These are phyloP conservation scores for Stagonosporopsis rhizophila DNA, from an alignment of 2,329 filamentous ascomycete species.

Conservation along the genomic window DNA sequence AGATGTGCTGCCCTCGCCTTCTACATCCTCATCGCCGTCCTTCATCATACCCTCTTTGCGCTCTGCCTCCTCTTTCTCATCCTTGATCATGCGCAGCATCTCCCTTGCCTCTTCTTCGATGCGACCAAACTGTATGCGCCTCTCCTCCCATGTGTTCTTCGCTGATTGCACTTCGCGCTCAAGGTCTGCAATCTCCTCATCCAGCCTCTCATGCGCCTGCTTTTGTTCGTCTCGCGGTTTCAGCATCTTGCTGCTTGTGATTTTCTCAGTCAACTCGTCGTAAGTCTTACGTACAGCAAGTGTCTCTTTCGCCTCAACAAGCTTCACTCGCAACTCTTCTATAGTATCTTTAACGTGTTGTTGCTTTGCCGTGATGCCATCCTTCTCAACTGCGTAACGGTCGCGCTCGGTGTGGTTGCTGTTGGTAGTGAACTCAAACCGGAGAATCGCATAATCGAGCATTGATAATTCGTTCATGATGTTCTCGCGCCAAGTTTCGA, in stretches of 20 bases:
- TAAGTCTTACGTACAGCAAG: slow-evolving; percentile 83
- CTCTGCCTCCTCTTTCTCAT: slow-evolving; percentile 95
- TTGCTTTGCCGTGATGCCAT: slow-evolving; percentile 78
- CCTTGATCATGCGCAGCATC: slow-evolving; percentile 82
- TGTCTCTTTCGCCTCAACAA: slow-evolving; percentile 70
- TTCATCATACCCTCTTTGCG: slow-evolving; percentile 72
- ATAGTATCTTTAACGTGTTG: slow-evolving; percentile 80
- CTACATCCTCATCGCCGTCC: slow-evolving; percentile 50
- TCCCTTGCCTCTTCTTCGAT: slow-evolving; percentile 93
- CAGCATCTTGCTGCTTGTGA: slow-evolving; percentile 80
- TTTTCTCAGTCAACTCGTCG: slow-evolving; percentile 86
- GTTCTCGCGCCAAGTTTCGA: slow-evolving; percentile 79
- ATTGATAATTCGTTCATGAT: slow-evolving; percentile 86
- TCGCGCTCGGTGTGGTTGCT: slow-evolving; percentile 85
- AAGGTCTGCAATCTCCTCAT: slow-evolving; percentile 86
- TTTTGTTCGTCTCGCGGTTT: slow-evolving; percentile 85
- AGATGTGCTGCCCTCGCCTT: slow-evolving; percentile 49
- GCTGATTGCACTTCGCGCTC: slow-evolving; percentile 85
- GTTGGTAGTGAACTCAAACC: slow-evolving; percentile 84
- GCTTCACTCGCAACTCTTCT: slow-evolving; percentile 71
- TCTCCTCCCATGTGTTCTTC: slow-evolving; percentile 81
- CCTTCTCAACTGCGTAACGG: slow-evolving; percentile 81
- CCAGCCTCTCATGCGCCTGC: slow-evolving; percentile 77
- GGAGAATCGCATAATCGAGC: slow-evolving; percentile 84
- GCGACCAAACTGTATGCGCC: slow-evolving; percentile 82